A percentile compares a stretch with the other conserved stretches of the same genome.
Evolutionary conservation across 495 filamentous ascomycete genomes (phyloP).

Genomic region (Cudoniella acicularis): DNA sequence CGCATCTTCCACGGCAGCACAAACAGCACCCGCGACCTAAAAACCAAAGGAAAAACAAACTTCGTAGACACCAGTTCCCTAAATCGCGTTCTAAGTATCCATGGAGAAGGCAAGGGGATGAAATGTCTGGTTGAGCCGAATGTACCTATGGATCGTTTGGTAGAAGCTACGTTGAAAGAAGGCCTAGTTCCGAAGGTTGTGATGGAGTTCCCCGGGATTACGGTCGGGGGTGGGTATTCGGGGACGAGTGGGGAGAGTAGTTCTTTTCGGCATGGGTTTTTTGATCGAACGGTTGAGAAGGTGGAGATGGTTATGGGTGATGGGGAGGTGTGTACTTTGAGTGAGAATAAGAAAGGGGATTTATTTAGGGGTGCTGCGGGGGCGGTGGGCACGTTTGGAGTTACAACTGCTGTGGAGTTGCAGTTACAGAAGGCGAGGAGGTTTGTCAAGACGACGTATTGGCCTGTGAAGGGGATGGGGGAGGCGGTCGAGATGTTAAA

Average conservation of each 20-base stretch:
- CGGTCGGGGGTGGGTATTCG: constrained; percentile 58
- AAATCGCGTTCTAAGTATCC: constrained; percentile 31
- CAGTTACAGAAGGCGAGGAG: constrained; percentile 43
- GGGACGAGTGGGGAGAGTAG: constrained; percentile 59
- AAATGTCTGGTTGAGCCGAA: constrained; percentile 59
- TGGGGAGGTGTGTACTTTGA: constrained; percentile 45
- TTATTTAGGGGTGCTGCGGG: constrained; percentile 54
- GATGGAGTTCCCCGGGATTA: constrained; percentile 64
- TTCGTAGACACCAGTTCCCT: constrained; percentile 46
- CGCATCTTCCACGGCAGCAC: constrained; percentile 60
- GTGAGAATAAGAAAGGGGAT: constrained; percentile 28
- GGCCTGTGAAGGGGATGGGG: constrained; percentile 38
- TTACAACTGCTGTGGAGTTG: constrained; percentile 51
- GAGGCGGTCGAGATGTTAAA: constrained; percentile 37
- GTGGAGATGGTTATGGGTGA: constrained; percentile 60
- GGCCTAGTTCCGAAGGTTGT: constrained; percentile 54
- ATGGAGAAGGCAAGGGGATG: constrained; percentile 41
- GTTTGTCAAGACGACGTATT: constrained; percentile 54
- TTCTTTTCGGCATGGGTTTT: constrained; percentile 57
- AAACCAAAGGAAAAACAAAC: constrained; percentile 34
- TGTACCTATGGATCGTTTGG: constrained; percentile 61
- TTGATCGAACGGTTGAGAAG: constrained; percentile 47
- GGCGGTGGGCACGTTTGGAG: constrained; percentile 52
- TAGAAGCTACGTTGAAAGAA: constrained; percentile 46
- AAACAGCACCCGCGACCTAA: constrained; percentile 63